These are phyloP conservation scores for Pichia paraexigua DNA, from an alignment of 805 yeast genomes.

Conservation along the genomic window DNA sequence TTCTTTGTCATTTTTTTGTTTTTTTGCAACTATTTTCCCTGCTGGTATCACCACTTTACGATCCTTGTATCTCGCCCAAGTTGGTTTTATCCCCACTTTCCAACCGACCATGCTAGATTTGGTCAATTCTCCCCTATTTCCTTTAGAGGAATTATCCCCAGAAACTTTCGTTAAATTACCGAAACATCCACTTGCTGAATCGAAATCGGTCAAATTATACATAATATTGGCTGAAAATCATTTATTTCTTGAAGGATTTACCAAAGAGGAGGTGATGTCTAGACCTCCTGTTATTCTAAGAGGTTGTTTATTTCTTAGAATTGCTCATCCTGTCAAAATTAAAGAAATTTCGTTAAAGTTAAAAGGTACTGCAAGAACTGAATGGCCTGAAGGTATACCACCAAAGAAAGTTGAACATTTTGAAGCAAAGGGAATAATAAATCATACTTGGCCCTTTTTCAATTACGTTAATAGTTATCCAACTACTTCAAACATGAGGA, in stretches of 20 bases:
- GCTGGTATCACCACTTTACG: background rate
- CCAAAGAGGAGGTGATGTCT: slow-evolving; percentile 49
- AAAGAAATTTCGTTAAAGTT: slow-evolving; percentile 55
- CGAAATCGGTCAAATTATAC: slow-evolving; percentile 62
- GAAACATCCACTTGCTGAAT: slow-evolving; percentile 49
- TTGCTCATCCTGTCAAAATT: slow-evolving; percentile 64
- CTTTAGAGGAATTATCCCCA: slow-evolving; percentile 31
- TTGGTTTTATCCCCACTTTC: background rate
- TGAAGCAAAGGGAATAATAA: slow-evolving; percentile 59
- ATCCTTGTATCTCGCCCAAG: background rate
- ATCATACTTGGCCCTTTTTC: slow-evolving; percentile 91
- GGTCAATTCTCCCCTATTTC: slow-evolving; percentile 39
- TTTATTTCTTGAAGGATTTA: slow-evolving; percentile 77
- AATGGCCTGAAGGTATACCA: slow-evolving; percentile 98
- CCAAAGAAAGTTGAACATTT: slow-evolving; percentile 64
- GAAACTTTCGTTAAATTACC: slow-evolving; percentile 42
- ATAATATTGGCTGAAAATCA: slow-evolving; percentile 73
- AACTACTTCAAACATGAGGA: slow-evolving; percentile 25
- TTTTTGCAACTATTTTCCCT: background rate
- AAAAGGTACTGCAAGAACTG: slow-evolving; percentile 67
- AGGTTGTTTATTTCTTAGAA: slow-evolving; percentile 66
- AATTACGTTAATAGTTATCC: slow-evolving; percentile 28
- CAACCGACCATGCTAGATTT: background rate
- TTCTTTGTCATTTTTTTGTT: background rate
- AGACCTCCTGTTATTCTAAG: slow-evolving; percentile 74